phyloP scores from a whole-genome alignment of 164 flowering plant genomes.

The Vitis cinerea region DNA sequence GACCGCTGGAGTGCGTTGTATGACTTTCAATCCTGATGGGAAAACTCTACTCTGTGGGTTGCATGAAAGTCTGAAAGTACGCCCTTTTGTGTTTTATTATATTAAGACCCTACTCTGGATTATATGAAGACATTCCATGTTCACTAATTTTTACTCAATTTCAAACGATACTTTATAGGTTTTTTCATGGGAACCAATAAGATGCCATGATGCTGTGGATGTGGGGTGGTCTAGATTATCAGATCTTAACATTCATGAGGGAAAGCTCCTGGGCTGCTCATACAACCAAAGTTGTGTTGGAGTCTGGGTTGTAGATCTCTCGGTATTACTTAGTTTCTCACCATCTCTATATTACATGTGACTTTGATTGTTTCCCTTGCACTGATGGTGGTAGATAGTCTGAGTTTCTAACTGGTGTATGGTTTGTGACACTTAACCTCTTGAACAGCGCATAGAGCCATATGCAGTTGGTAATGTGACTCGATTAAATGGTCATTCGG shows the following conservation, averaged over 20 bases:
- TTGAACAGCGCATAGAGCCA: slow-evolving; percentile 80
- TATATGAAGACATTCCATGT: background rate
- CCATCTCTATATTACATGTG: background rate
- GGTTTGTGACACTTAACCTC: slow-evolving; percentile 11
- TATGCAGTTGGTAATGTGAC: slow-evolving; percentile 44
- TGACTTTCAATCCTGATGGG: slow-evolving; percentile 96
- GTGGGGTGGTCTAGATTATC: slow-evolving; percentile 98
- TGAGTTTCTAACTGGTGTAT: slow-evolving; percentile 13
- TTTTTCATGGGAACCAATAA: slow-evolving; percentile 93
- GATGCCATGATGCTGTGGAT: slow-evolving; percentile 89
- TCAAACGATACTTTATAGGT: slow-evolving; percentile 44
- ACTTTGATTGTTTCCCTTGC: background rate
- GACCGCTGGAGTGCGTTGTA: slow-evolving; percentile 83
- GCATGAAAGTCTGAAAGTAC: slow-evolving; percentile 90
- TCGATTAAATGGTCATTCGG: slow-evolving; percentile 48
- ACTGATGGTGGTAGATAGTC: slow-evolving; percentile 1
- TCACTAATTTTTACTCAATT: background rate
- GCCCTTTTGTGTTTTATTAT: background rate
- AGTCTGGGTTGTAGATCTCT: slow-evolving; percentile 96
- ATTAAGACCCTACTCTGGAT: background rate
- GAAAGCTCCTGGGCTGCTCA: slow-evolving; percentile 99
- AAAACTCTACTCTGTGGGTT: slow-evolving; percentile 90
- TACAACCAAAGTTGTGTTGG: slow-evolving; percentile 99
- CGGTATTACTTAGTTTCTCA: slow-evolving; percentile 46
- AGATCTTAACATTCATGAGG: slow-evolving; percentile 92